These are phyloP conservation scores for Lachnum nothofagi DNA, from an alignment of 2,329 filamentous ascomycete species.

Conservation along the genomic window DNA sequence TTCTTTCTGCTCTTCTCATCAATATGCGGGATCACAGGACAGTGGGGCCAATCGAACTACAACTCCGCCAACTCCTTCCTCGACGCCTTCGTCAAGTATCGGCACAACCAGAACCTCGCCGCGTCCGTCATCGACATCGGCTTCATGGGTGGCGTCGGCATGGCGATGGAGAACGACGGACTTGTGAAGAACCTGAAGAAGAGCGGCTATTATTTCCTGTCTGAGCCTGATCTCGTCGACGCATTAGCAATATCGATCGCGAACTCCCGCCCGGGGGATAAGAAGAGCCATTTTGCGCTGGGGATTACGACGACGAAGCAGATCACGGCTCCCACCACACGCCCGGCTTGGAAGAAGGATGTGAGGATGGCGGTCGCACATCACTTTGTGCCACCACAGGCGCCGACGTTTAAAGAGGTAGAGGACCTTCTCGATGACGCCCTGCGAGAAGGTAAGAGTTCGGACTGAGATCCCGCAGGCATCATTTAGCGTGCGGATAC, in stretches of 20 bases:
- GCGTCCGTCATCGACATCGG: conserved; percentile 49
- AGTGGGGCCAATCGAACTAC: conserved; percentile 33
- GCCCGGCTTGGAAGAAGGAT: conserved; percentile 4
- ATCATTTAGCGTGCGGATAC: too few relatives aligned
- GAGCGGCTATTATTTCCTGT: conserved; percentile 4
- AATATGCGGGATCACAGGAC: conserved; percentile 31
- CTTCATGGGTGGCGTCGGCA: conserved; percentile 39
- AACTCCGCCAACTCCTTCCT: conserved; percentile 42
- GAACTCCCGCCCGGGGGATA: conserved; percentile 2
- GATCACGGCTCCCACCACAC: neutral
- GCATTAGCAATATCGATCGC: conserved; percentile 1
- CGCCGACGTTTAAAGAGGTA: too few relatives aligned
- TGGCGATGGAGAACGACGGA: conserved; percentile 3
- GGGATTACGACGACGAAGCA: conserved; percentile 1
- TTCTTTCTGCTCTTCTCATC: conserved; percentile 39
- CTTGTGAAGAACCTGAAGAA: neutral
- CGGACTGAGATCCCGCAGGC: too few relatives aligned
- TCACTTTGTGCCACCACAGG: neutral
- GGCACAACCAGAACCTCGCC: conserved; percentile 36
- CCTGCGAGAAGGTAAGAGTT: too few relatives aligned
- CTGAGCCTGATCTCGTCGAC: conserved; percentile 3
- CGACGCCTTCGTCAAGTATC: conserved; percentile 28
- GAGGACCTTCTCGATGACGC: too few relatives aligned
- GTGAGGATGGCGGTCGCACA: neutral
- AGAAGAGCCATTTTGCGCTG: conserved; percentile 4